Base-by-base conservation (phyloP, 2,329 filamentous ascomycete species). In the Microsporum canis region DNA sequence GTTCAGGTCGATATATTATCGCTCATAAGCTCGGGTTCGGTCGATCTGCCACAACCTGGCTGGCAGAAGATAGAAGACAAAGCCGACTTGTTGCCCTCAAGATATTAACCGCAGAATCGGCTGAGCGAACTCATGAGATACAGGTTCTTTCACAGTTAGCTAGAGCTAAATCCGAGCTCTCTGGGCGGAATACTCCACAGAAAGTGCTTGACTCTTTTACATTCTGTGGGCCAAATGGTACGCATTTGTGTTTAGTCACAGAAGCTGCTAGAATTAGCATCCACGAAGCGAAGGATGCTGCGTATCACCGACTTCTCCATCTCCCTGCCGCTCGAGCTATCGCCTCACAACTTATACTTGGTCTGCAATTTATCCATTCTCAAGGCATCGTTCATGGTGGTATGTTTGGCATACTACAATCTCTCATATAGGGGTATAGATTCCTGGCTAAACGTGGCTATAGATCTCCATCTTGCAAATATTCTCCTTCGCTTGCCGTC, bases 351-450 rank as follows among this genome's bases (percentile, higher is more conserved):
- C 67, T 69, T 36, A 61, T 62, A 27, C 61, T 62, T n/a, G 67
- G 53, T 23, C 39, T 68, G 33, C 45, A 58, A 33, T 70, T 71
- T 63, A 62, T 70, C 2, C 69, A 71, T 64, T 63, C 63, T 34
- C 60, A 68, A 63, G 68, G 66, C 1, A 66, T 67, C 57, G 67
- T 69, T 33, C 67, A 71, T 65, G 66, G 68, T 10, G 66, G 65
- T 67, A 66, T 56, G 65, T 67, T 33, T 47, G 34, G 34, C 17
- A 34, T 34, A 14, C 17, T 33, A n/a, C 17, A 23, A 45, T 59
- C 17, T 17, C n/a, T 27, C 33, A 23, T 39, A 47, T 29, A 57
- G 27, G 17, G 17, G 17, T 43, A 55, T 36, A 31, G 17, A 41
- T 55, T 56, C 14, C 29, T 45, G 49, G 39, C 60, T 58, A 51